A percentile compares a stretch with the other conserved stretches of the same genome.
Evolutionary conservation across 2,329 filamentous ascomycete genomes (phyloP).

Genomic region (Pseudogymnoascus sp.): DNA sequence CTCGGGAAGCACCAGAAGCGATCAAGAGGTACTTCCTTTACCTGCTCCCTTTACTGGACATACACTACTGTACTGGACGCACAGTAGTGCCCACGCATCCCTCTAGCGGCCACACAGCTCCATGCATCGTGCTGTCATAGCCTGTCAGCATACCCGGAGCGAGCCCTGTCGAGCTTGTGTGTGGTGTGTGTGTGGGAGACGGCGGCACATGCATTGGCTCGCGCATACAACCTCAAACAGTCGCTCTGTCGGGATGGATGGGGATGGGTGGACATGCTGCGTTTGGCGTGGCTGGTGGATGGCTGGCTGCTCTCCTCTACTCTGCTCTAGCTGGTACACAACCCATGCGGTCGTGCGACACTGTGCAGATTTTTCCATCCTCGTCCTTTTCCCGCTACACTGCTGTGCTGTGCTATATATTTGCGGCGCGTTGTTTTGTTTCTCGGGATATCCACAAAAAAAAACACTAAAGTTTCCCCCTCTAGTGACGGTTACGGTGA

Average conservation of each 20-base stretch:
- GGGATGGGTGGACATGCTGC: background rate
- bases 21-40: background rate
- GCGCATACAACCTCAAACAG: background rate
- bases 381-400: background rate
- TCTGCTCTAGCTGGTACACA: background rate
- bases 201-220: background rate
- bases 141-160: background rate
- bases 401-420: too few relatives aligned
- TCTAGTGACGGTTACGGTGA: slow-evolving; percentile 7
- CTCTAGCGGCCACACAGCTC: background rate
- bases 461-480: background rate
- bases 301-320: too few relatives aligned
- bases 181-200: background rate
- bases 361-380: background rate
- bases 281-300: background rate
- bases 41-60: background rate
- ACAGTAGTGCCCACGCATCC: background rate
- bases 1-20: background rate
- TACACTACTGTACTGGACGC: background rate
- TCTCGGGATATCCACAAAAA: background rate
- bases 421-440: background rate
- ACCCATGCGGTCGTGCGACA: background rate
- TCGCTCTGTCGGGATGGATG: background rate
- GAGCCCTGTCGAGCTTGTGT: background rate
- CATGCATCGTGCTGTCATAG: slow-evolving; percentile 7